Percentiles rank a stretch among this genome's conserved stretches.
Evolutionary conservation across 2,329 filamentous ascomycete genomes (phyloP).

Genomic region (Colletotrichum musae): DNA sequence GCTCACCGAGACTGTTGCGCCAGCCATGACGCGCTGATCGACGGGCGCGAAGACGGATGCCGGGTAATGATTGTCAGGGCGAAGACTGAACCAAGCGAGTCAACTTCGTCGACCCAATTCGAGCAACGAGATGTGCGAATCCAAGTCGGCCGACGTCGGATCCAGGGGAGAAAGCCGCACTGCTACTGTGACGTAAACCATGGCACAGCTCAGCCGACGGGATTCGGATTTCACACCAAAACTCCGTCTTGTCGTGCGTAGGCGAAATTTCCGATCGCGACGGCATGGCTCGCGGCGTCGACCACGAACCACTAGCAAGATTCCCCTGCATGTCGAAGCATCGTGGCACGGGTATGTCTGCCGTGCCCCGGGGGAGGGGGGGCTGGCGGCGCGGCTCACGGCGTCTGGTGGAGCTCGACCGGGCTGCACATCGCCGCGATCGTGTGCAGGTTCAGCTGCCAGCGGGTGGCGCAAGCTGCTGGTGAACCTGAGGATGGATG

Average conservation of each 20-base stretch:
- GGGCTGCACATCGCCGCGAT: background rate
- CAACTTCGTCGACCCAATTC: background rate
- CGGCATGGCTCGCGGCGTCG: background rate
- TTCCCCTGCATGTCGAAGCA: background rate
- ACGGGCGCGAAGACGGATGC: background rate
- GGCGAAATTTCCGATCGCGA: background rate
- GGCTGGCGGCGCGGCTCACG: background rate
- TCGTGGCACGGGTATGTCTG: background rate
- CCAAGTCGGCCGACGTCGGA: conserved; percentile 23
- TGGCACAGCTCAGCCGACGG: too few species aligned
- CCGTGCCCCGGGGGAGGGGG: background rate
- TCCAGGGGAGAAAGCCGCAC: background rate
- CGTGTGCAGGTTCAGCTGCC: conserved; percentile 9
- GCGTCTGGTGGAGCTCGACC: conserved; percentile 1
- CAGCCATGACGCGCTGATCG: conserved; percentile 6
- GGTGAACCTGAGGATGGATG: background rate
- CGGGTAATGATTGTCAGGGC: conserved; percentile 14
- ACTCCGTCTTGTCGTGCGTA: background rate
- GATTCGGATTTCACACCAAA: background rate
- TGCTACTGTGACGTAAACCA: background rate
- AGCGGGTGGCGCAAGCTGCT: conserved; percentile 16
- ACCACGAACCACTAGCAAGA: background rate
- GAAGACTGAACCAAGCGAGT: background rate
- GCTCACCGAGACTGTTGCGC: background rate
- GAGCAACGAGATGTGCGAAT: background rate